Base-by-base conservation (phyloP, 805 yeast species). In the Jamesozyma piceae region DNA sequence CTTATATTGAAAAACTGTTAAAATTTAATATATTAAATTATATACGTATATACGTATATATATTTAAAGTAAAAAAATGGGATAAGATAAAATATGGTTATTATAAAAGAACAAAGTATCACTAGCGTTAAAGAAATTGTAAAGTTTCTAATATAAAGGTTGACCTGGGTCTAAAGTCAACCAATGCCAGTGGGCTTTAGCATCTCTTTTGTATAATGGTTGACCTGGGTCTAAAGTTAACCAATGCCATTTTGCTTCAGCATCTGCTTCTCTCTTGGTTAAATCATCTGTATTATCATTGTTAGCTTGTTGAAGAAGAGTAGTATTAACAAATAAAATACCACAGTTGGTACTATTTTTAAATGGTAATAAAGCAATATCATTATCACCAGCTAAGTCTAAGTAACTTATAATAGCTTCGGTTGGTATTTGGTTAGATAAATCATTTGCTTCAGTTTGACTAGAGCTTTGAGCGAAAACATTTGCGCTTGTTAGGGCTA, bases 341-440 rank as follows among this genome's bases (percentile, higher is more conserved):
- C 64, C 64, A 37, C 47, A 51, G 29, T 48, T 50, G 15, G 64
- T 60, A n/a, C 49, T 50, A 38, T 60, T 58, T 14, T 50, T 33
- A 26, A 55, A 52, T 41, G 64, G 63, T 33, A 55, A 41, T 24
- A 57, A 44, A 20, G 58, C 55, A 38, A 60, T 37, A 36, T 61
- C 63, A 3, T 49, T 46, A 22, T 50, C 51, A 38, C 52, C 53
- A 27, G 54, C 53, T 15, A 60, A 46, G 39, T 57, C 62, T 38
- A 60, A 43, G 47, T 52, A 59, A 15, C 58, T 57, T n/a, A 54
- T 41, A 19, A 62, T 46, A 18, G 64, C 57, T 49, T 60, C 64
- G 19, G 49, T 49, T 33, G 66, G 64, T 36, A 61, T 39, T 8
- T 47, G 32, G 3, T 27, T n/a, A 15, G 34, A 11, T 17, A n/a